Evolutionary conservation across 805 yeast species (phyloP).

Genomic region (Candida sithepensis): DNA sequence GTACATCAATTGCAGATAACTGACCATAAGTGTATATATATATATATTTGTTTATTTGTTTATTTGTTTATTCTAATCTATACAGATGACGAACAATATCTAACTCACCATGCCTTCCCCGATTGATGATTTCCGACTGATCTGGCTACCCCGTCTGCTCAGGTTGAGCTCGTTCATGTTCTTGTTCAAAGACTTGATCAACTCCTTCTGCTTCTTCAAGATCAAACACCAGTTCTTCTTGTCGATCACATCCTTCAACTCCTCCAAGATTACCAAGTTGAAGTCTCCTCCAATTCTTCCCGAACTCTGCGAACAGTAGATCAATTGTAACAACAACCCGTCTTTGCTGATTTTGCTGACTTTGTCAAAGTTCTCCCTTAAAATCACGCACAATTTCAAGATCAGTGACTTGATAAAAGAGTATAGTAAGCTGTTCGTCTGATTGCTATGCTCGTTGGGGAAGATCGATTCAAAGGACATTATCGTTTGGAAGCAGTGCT

Average conservation of each 20-base stretch:
- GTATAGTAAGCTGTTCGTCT: constrained; percentile 31
- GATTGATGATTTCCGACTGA: neutral
- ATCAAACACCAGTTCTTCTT: constrained; percentile 41
- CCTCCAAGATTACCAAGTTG: constrained; percentile 47
- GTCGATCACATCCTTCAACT: constrained; percentile 33
- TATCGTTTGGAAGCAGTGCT: constrained; percentile 71
- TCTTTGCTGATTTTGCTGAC: constrained; percentile 45
- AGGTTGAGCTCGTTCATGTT: neutral
- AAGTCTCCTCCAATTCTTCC: constrained; percentile 70
- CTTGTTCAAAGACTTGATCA: constrained; percentile 24
- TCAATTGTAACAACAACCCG: constrained; percentile 74
- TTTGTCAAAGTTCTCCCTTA: constrained; percentile 29
- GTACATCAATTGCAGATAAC: neutral
- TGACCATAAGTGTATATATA: too few relatives aligned
- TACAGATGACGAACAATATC: too few relatives aligned
- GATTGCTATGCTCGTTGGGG: constrained; percentile 32
- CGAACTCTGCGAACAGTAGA: constrained; percentile 85
- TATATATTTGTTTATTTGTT: too few relatives aligned
- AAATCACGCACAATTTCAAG: constrained; percentile 29
- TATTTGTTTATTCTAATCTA: too few relatives aligned
- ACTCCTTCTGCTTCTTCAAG: constrained; percentile 39
- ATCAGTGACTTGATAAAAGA: constrained; percentile 36
- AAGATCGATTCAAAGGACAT: constrained; percentile 65
- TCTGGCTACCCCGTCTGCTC: neutral
- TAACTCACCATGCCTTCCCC: too few relatives aligned